phyloP scores from a whole-genome alignment of 2,329 filamentous ascomycete genomes.

The Hypomyces perniciosus region DNA sequence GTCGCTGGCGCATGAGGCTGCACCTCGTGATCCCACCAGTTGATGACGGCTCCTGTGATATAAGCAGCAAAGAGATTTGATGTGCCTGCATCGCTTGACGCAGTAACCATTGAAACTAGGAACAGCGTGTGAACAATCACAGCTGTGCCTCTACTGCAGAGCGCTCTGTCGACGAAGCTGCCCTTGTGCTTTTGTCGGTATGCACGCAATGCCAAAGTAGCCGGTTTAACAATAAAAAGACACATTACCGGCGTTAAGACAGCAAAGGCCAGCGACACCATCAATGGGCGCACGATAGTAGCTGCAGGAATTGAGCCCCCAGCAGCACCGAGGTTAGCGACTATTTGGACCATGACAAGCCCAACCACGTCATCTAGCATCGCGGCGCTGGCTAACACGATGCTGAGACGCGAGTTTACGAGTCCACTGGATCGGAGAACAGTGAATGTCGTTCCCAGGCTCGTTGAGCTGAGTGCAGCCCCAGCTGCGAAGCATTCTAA shows the following conservation, averaged over 20 bases:
- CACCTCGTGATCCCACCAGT: conserved; percentile 50
- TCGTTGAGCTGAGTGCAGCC: conserved; percentile 67
- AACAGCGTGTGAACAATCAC: conserved; percentile 43
- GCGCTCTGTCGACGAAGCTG: conserved; percentile 18
- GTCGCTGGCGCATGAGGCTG: conserved; percentile 14
- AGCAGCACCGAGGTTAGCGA: conserved; percentile 53
- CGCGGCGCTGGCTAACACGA: conserved; percentile 65
- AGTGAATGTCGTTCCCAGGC: conserved; percentile 64
- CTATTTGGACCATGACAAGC: conserved; percentile 69
- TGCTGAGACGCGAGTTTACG: conserved; percentile 41
- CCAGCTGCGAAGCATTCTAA: conserved; percentile 67
- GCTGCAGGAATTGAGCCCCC: conserved; percentile 21
- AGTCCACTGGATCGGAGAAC: conserved; percentile 40
- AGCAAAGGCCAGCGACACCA: conserved; percentile 47
- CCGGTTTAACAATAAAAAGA: conserved; percentile 37
- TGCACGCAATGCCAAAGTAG: conserved; percentile 30
- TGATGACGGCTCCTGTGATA: conserved; percentile 51
- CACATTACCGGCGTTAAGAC: conserved; percentile 42
- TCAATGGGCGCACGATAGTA: conserved; percentile 38
- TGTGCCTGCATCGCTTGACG: conserved; percentile 53
- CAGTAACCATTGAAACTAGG: conserved; percentile 44
- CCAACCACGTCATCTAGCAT: conserved; percentile 80
- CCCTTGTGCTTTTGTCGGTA: conserved; percentile 20
- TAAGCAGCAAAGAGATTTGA: conserved; percentile 59
- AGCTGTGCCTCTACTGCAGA: conserved; percentile 23